Conservation (phyloP, 2,329 filamentous ascomycete species). For the Leptosphaerulina australis region DNA sequence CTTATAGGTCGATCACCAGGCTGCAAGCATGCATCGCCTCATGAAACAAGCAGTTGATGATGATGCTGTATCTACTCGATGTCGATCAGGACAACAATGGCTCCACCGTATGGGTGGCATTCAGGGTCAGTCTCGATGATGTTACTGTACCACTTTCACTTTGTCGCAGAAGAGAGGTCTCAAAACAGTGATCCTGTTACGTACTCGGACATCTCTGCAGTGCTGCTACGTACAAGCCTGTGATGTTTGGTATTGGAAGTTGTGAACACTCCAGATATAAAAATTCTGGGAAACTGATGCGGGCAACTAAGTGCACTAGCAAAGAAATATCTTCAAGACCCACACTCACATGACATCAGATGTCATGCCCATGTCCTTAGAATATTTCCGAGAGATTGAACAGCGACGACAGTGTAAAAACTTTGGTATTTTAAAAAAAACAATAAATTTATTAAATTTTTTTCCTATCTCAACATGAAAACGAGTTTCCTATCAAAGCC, state of each 20-base stretch:
- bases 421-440: too few species aligned
- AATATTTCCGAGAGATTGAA: too few species aligned
- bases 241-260: not conserved
- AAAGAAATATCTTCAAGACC: constrained; percentile 4
- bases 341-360: too few species aligned
- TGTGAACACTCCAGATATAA: too few species aligned
- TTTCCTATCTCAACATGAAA: too few species aligned
- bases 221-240: not conserved
- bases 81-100: constrained; percentile 2
- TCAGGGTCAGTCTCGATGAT: not conserved
- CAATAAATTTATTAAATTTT: too few species aligned
- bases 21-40: constrained; percentile 1
- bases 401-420: too few species aligned
- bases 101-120: not conserved
- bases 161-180: not conserved
- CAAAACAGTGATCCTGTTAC: not conserved
- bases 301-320: not conserved
- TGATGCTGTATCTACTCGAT: not conserved
- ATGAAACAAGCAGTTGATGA: constrained; percentile 12
- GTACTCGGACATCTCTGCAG: not conserved
- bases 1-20: constrained; percentile 2
- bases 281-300: not conserved
- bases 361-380: too few species aligned
- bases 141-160: not conserved
- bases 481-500: too few species aligned